A percentile compares a stretch with the other conserved stretches of the same genome.
phyloP scores from a whole-genome alignment of 352 stramenopile species.

The Globisporangium paddicum region DNA sequence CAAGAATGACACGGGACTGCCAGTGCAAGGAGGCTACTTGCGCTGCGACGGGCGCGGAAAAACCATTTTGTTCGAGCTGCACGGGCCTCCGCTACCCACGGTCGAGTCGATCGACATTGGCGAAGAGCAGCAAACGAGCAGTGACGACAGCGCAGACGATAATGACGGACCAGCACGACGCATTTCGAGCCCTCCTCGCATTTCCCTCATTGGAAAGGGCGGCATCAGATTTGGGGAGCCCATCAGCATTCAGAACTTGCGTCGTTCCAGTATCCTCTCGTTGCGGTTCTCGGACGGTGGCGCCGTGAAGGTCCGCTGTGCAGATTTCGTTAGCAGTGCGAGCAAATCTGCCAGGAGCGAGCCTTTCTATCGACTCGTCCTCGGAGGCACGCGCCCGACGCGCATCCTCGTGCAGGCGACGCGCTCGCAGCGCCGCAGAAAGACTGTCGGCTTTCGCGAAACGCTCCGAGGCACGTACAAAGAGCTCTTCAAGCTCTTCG shows the following conservation, averaged over 20 bases:
- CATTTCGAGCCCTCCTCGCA: conserved; percentile 7
- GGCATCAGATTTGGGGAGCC: conserved; percentile 32
- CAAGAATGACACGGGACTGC: conserved; percentile 44
- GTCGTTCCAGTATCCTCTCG: conserved; percentile 39
- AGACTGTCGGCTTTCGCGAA: conserved; percentile 28
- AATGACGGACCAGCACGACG: not conserved
- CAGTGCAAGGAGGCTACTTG: conserved; percentile 64
- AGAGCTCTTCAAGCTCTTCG: conserved; percentile 61
- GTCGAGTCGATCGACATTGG: conserved; percentile 52
- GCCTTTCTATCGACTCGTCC: conserved; percentile 51
- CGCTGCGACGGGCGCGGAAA: conserved; percentile 74
- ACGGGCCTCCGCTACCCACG: conserved; percentile 44
- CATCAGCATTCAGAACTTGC: conserved; percentile 38
- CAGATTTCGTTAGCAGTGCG: conserved; percentile 38
- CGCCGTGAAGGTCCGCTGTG: conserved; percentile 37
- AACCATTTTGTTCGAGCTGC: conserved; percentile 66
- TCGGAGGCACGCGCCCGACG: conserved; percentile 45
- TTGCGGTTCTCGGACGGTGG: conserved; percentile 61
- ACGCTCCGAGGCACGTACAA: conserved; percentile 55
- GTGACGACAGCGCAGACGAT: conserved; percentile 11
- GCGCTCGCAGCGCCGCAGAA: conserved; percentile 19
- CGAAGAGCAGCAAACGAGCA: conserved; percentile 9
- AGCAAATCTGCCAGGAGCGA: conserved; percentile 24
- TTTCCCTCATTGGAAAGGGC: conserved; percentile 17
- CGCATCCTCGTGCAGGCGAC: conserved; percentile 44